phyloP scores from a whole-genome alignment of 768 basidiomycete genomes.

The Holtermanniella nyarrowii region DNA sequence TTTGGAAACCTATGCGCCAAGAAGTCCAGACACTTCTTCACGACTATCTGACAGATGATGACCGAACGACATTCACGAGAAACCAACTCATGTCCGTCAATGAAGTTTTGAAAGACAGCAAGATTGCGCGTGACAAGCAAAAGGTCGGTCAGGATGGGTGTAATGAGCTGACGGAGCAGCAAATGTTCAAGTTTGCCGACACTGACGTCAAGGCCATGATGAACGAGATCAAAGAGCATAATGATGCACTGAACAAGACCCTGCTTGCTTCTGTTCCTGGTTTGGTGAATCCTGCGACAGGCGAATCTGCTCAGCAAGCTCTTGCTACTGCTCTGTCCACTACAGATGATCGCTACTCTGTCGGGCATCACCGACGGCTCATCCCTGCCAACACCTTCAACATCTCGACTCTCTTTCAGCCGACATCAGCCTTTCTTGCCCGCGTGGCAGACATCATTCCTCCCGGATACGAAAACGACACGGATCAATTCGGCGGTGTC shows the following conservation, averaged over 20 bases:
- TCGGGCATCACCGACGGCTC: slow-evolving; percentile 69
- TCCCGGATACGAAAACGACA: slow-evolving; percentile 44
- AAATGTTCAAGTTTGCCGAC: slow-evolving; percentile 82
- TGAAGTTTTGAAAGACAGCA: slow-evolving; percentile 78
- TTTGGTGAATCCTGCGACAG: slow-evolving; percentile 53
- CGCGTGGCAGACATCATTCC: slow-evolving; percentile 26
- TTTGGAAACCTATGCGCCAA: slow-evolving; percentile 77
- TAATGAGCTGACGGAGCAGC: slow-evolving; percentile 44
- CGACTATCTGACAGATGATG: slow-evolving; percentile 88
- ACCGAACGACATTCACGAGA: slow-evolving; percentile 62
- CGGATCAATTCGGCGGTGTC: slow-evolving; percentile 54
- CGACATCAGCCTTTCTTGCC: slow-evolving; percentile 71
- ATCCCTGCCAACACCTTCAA: slow-evolving; percentile 89
- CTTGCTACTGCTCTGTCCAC: slow-evolving; percentile 46
- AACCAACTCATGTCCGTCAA: slow-evolving; percentile 90
- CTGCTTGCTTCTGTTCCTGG: slow-evolving; percentile 90
- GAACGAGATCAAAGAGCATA: slow-evolving; percentile 61
- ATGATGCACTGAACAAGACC: slow-evolving; percentile 72
- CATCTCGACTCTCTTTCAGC: slow-evolving; percentile 86
- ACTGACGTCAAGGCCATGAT: slow-evolving; percentile 65
- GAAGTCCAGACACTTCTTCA: slow-evolving; percentile 77
- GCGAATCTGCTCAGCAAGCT: slow-evolving; percentile 27
- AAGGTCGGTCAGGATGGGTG: slow-evolving; percentile 49
- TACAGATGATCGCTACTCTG: slow-evolving; percentile 62
- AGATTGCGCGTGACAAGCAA: slow-evolving; percentile 61